Conservation (phyloP, 1,139 yeast genomes). For the Torulaspora pretoriensis region DNA sequence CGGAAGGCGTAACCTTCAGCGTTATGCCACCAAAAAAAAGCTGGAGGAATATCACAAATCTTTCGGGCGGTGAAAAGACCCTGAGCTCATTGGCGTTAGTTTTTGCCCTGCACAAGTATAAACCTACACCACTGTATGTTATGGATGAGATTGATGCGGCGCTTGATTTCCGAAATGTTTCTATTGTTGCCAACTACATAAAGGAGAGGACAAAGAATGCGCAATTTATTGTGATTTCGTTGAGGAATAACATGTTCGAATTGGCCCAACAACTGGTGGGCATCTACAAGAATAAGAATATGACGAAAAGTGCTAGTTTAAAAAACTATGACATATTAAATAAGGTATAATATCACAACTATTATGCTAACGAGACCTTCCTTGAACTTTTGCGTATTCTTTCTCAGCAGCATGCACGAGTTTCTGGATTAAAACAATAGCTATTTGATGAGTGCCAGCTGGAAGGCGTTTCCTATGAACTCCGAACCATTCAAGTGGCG, state of each 20-base stretch:
- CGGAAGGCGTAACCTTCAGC: constrained; percentile 93
- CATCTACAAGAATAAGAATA: constrained; percentile 86
- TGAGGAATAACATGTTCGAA: constrained; percentile 97
- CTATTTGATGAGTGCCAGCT: constrained; percentile 73
- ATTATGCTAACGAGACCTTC: constrained; percentile 27
- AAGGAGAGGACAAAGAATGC: constrained; percentile 95
- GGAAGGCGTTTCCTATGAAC: constrained; percentile 83
- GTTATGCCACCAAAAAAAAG: constrained; percentile 99
- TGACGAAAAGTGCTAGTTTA: constrained; percentile 79
- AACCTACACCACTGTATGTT: constrained; percentile 95
- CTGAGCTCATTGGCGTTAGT: constrained; percentile 91
- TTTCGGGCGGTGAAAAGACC: constrained; percentile 98
- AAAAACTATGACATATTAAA: constrained; percentile 52
- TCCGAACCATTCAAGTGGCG: constrained; percentile 98
- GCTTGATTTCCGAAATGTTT: constrained; percentile 90
- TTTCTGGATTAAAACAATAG: constrained; percentile 69
- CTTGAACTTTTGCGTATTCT: constrained; percentile 40
- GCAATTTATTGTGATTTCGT: constrained; percentile 90
- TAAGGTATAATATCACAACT: constrained; percentile 5
- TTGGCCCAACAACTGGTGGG: constrained; percentile 92
- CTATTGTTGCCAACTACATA: constrained; percentile 95
- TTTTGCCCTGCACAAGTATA: constrained; percentile 92
- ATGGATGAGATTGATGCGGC: constrained; percentile 99
- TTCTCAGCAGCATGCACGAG: constrained; percentile 58
- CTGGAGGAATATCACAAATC: constrained; percentile 91